phyloP scores from a whole-genome alignment of 2,329 filamentous ascomycete genomes.

The Nakataea oryzae region DNA sequence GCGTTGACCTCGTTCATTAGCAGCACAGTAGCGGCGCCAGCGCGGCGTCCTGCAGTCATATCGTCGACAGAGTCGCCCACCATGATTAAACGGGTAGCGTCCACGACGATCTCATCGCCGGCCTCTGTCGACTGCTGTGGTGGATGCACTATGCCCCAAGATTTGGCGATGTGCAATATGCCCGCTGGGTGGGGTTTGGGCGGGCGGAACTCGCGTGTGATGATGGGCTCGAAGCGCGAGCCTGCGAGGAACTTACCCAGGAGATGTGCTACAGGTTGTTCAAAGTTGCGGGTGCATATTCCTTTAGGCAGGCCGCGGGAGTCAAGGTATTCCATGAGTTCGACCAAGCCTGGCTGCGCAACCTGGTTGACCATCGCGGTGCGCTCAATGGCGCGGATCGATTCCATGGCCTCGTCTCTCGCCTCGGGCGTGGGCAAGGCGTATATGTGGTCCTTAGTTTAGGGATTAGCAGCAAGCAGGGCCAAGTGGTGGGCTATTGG shows the following conservation, averaged over 20 bases:
- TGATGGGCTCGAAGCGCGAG: slow-evolving; percentile 63
- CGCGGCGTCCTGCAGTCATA: slow-evolving; percentile 74
- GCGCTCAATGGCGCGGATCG: slow-evolving; percentile 71
- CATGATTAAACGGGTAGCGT: slow-evolving; percentile 46
- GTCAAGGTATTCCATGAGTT: slow-evolving; percentile 78
- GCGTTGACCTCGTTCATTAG: slow-evolving; percentile 74
- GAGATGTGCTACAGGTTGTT: slow-evolving; percentile 64
- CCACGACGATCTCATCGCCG: slow-evolving; percentile 16
- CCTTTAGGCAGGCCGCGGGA: slow-evolving; percentile 57
- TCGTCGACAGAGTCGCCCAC: slow-evolving; percentile 82
- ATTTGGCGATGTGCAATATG: slow-evolving; percentile 71
- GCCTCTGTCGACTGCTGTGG: not conserved
- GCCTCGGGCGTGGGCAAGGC: slow-evolving; percentile 48
- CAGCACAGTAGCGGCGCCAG: slow-evolving; percentile 84
- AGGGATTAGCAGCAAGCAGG: not conserved
- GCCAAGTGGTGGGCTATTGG: too few relatives aligned
- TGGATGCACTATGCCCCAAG: slow-evolving; percentile 51
- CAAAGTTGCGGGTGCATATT: slow-evolving; percentile 93
- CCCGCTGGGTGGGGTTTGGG: slow-evolving; percentile 86
- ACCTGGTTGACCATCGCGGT: slow-evolving; percentile 69
- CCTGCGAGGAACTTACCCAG: slow-evolving; percentile 62
- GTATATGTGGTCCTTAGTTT: slow-evolving; percentile 58
- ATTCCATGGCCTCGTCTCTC: slow-evolving; percentile 56
- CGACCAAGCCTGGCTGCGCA: slow-evolving; percentile 68
- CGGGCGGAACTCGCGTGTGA: slow-evolving; percentile 73